Evolutionary conservation across 148 eudicot species (phyloP).

Genomic region (Cornus suecica): DNA sequence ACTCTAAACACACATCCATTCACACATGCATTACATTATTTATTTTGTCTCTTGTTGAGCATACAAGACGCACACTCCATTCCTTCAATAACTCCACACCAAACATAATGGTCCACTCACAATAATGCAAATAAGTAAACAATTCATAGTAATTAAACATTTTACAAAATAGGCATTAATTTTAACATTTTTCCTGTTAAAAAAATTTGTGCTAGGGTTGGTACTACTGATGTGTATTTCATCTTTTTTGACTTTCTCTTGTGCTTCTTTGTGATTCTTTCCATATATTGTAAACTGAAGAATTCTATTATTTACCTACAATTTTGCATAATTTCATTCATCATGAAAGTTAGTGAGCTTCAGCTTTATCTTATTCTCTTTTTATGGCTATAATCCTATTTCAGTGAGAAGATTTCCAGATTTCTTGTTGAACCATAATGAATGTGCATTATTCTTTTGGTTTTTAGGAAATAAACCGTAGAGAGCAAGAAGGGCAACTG

Average conservation of each 20-base stretch:
- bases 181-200: neutral
- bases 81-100: no score
- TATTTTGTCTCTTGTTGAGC: no score
- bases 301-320: neutral
- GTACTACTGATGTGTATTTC: neutral
- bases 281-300: neutral
- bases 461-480: constrained; percentile 70
- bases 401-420: neutral
- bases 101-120: no score
- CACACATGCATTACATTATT: no score
- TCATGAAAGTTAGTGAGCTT: neutral
- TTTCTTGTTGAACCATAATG: neutral
- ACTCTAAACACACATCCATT: no score
- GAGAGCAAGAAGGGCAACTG: constrained; percentile 88
- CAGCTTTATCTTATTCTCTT: neutral
- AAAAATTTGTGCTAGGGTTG: neutral
- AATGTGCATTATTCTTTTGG: constrained; percentile 13
- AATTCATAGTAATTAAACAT: no score
- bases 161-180: no score
- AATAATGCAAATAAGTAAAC: no score
- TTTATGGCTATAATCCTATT: neutral
- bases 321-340: neutral
- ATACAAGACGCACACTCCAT: no score
- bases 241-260: neutral
- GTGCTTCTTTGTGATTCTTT: no score